Evolutionary conservation across 192 early-diverging fungal genomes (phyloP).

Genomic region (Backusella luteola): DNA sequence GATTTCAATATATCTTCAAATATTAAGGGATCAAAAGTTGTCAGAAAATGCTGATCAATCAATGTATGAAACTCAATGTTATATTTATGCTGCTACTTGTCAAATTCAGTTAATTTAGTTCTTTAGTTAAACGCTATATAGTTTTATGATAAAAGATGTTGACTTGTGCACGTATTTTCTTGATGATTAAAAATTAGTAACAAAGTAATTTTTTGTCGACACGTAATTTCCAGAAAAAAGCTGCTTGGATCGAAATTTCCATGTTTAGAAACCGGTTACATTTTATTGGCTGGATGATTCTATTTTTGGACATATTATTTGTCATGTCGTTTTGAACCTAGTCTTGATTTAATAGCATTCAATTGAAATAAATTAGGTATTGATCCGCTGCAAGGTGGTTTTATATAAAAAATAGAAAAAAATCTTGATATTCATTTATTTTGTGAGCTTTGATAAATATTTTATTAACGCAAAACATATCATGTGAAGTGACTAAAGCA

Average conservation of each 20-base stretch:
- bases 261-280: neutral
- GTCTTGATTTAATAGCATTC: neutral
- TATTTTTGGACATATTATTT: neutral
- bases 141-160: neutral
- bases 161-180: neutral
- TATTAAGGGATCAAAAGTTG: neutral
- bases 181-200: neutral
- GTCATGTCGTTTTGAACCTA: neutral
- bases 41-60: neutral
- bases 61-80: neutral
- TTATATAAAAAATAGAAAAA: neutral
- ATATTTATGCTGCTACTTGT: no score
- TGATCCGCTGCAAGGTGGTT: neutral
- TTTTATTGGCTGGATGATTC: neutral
- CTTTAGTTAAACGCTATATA: neutral
- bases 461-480: neutral
- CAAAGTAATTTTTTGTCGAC: neutral
- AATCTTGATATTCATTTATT: neutral
- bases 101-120: neutral
- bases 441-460: neutral
- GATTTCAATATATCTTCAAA: neutral
- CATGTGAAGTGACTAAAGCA: neutral
- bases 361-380: neutral
- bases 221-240: neutral
- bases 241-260: neutral